Evolutionary conservation across 208 protist species (phyloP), one percentile per base, ranked within the genome.

Genomic region (Porcisia deanei): DNA sequence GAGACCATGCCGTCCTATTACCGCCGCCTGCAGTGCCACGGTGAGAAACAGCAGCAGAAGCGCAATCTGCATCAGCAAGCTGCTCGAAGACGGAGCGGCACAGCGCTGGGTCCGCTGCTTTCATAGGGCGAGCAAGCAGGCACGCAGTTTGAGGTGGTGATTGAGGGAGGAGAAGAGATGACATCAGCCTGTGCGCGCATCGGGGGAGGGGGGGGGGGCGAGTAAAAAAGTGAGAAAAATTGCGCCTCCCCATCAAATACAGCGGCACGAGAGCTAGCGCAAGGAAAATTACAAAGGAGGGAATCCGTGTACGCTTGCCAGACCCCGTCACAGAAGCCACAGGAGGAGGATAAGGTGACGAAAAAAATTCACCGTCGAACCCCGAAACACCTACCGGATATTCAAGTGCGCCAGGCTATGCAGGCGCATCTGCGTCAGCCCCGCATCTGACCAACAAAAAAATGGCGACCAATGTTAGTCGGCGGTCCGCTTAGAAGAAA

Each of bases 41-140:
- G 82, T 81, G 12, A 81, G 79, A 34, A 90, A 67, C 34, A 89
- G 70, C 43, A 92, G 83, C 5, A 91, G 77, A 39, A 91, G 52
- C 1, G 68, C 68, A 0, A 89, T 20, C 43, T 80, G 80, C 59
- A 87, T 49, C 16, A 83, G n/a, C 30, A 55, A 49, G 59, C 93
- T 85, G 45, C 91, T 78, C n/a, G 91, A 87, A 52, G 30, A 95
- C 45, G 47, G 73, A 67, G 71, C 89, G 78, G 57, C 81, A 90
- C 53, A 92, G 58, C 10, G 86, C 84, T 1, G 91, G 71, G 34
- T 63, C 81, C 90, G 91, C 92, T 8, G 3, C 12, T 22, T n/a
- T 16, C 22, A 16, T 30, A 18, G 30, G 10, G 58, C 61, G 37
- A 49, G 7, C 16, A 22, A 3, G 34, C 0, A 10, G 47, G 61